These are phyloP conservation scores for Candida alai DNA, from an alignment of 805 yeast species.

Conservation along the genomic window DNA sequence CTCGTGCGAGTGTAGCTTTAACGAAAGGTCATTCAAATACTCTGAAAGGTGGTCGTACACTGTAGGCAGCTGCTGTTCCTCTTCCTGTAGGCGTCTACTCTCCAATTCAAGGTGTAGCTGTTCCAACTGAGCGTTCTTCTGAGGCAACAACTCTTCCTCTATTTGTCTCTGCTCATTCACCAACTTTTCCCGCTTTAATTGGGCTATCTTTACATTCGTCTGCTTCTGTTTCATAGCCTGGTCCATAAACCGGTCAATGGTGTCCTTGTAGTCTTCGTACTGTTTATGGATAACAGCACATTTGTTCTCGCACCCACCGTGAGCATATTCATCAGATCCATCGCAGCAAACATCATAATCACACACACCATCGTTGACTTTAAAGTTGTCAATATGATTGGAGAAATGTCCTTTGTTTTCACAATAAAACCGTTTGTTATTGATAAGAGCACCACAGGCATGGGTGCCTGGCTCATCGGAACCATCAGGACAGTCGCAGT, in stretches of 20 bases:
- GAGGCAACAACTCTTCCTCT: slow-evolving; percentile 1
- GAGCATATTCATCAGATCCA: slow-evolving; percentile 77
- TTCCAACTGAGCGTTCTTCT: slow-evolving; percentile 3
- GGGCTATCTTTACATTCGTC: slow-evolving; percentile 21
- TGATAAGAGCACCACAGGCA: slow-evolving; percentile 54
- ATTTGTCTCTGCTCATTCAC: slow-evolving; percentile 7
- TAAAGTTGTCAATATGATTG: slow-evolving; percentile 56
- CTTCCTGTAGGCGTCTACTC: slow-evolving; percentile 6
- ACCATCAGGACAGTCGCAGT: slow-evolving; percentile 97
- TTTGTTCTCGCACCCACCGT: slow-evolving; percentile 47
- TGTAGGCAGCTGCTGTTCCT: slow-evolving; percentile 6
- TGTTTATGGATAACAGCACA: slow-evolving; percentile 50
- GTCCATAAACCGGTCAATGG: slow-evolving; percentile 13
- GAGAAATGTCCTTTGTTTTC: slow-evolving; percentile 68
- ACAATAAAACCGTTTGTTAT: slow-evolving; percentile 57
- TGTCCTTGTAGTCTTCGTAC: slow-evolving; percentile 18
- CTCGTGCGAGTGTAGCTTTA: slow-evolving; percentile 10
- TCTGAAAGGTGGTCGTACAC: slow-evolving; percentile 17
- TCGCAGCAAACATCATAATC: slow-evolving; percentile 90
- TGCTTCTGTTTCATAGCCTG: slow-evolving; percentile 27
- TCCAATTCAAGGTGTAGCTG: slow-evolving; percentile 6
- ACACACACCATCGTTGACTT: slow-evolving; percentile 87
- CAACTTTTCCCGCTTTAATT: slow-evolving; percentile 13
- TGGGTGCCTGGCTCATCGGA: slow-evolving; percentile 95
- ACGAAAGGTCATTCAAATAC: slow-evolving; percentile 11